These are phyloP conservation scores for Schizophyllum commune DNA, from an alignment of 1,284 basidiomycete genomes.

Conservation along the genomic window DNA sequence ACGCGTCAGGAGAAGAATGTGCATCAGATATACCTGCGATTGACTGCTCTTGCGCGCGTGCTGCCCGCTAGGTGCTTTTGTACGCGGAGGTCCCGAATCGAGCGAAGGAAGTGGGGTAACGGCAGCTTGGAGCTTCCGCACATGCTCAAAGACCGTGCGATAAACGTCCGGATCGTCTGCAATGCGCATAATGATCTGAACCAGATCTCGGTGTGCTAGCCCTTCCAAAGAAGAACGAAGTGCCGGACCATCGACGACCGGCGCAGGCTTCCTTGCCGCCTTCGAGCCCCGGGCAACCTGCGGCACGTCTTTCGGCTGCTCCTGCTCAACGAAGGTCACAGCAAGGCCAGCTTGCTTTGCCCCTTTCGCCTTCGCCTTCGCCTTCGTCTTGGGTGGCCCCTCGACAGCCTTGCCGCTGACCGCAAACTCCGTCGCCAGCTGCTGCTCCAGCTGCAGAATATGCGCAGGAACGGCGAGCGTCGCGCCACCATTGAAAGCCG, in stretches of 20 bases:
- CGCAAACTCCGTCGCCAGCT: constrained; percentile 9
- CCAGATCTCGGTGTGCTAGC: background rate
- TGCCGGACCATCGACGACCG: background rate
- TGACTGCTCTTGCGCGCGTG: too few relatives aligned
- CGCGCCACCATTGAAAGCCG: constrained; percentile 11
- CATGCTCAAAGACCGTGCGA: background rate
- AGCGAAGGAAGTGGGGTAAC: too few relatives aligned
- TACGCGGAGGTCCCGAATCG: too few relatives aligned
- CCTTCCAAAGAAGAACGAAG: background rate
- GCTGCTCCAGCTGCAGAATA: constrained; percentile 12
- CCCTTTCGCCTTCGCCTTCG: too few relatives aligned
- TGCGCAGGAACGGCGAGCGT: constrained; percentile 12
- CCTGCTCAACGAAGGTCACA: too few relatives aligned
- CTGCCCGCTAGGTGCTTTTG: too few relatives aligned
- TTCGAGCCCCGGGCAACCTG: background rate
- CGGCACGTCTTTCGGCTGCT: too few relatives aligned
- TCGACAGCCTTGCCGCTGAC: too few relatives aligned
- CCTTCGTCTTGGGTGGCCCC: too few relatives aligned
- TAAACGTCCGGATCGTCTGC: background rate
- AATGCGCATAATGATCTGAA: constrained; percentile 1
- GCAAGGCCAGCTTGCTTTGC: too few relatives aligned
- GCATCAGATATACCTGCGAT: too few relatives aligned
- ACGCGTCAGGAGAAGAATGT: too few relatives aligned
- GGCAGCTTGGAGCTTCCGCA: background rate
- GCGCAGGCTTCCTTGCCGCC: constrained; percentile 1